Conservation (phyloP, 2,329 filamentous ascomycete species). For the Diaporthe citri region DNA sequence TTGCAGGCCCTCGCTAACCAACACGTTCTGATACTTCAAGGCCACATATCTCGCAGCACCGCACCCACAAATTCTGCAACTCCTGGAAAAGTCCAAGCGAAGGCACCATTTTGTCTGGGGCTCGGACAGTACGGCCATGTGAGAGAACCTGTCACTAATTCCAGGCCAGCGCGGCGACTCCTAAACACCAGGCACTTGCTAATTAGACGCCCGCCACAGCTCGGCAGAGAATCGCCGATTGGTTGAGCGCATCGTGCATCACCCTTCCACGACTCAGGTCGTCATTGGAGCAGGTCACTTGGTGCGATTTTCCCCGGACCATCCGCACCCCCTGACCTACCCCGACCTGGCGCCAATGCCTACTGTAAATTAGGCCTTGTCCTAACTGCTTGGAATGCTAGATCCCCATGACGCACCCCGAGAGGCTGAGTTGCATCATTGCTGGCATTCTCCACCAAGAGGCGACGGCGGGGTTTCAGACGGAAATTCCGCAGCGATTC, state of each 20-base stretch:
- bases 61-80: slow-evolving; percentile 24
- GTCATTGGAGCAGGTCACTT: slow-evolving; percentile 32
- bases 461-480: background rate
- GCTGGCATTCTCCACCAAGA: slow-evolving; percentile 7
- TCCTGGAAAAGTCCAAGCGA: slow-evolving; percentile 9
- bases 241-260: slow-evolving; percentile 10
- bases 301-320: background rate
- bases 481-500: slow-evolving; percentile 20
- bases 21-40: background rate
- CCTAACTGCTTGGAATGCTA: background rate
- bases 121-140: slow-evolving; percentile 33
- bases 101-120: slow-evolving; percentile 37
- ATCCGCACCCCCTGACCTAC: background rate
- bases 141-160: background rate
- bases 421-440: slow-evolving; percentile 3
- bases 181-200: background rate
- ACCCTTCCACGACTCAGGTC: slow-evolving; percentile 30
- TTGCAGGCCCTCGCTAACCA: background rate
- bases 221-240: slow-evolving; percentile 1
- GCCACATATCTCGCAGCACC: slow-evolving; percentile 36
- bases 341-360: background rate
- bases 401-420: slow-evolving; percentile 38
- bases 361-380: background rate
- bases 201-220: background rate
- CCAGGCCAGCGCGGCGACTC: background rate